Conservation (phyloP, 2,329 filamentous ascomycete genomes). For the Zopfia rhizophila region DNA sequence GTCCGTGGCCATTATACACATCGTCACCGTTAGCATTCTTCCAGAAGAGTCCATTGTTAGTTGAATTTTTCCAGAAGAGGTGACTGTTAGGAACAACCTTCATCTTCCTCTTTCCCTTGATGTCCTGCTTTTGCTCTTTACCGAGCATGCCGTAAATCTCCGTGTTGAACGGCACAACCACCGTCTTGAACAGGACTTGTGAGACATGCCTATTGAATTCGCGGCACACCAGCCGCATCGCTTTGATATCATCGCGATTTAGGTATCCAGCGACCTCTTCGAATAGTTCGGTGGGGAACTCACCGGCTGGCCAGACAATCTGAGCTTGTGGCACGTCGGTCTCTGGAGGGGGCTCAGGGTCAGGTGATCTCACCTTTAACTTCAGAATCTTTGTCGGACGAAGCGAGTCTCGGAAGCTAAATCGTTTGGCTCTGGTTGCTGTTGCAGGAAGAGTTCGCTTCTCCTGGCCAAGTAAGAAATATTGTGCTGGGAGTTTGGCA, state of each 20-base stretch:
- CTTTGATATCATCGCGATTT: conserved; percentile 67
- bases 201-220: conserved; percentile 70
- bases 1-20: conserved; percentile 66
- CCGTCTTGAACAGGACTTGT: conserved; percentile 67
- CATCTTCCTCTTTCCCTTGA: conserved; percentile 49
- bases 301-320: conserved; percentile 50
- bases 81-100: no score
- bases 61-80: conserved; percentile 26
- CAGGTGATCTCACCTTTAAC: conserved; percentile 2
- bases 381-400: conserved; percentile 11
- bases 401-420: not conserved
- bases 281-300: conserved; percentile 71
- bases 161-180: conserved; percentile 73
- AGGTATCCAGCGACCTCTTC: conserved; percentile 66
- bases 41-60: conserved; percentile 48
- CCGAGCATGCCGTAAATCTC: conserved; percentile 69
- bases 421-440: conserved; percentile 6
- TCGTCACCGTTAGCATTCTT: conserved; percentile 56
- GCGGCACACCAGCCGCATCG: conserved; percentile 68
- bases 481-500: conserved; percentile 37
- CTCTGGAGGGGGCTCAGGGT: not conserved
- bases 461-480: conserved; percentile 16
- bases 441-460: not conserved
- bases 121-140: conserved; percentile 43
- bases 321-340: conserved; percentile 1